A percentile compares a stretch with the other conserved stretches of the same genome.
Conservation (phyloP, 1,284 basidiomycete species). For the Malassezia sp. region DNA sequence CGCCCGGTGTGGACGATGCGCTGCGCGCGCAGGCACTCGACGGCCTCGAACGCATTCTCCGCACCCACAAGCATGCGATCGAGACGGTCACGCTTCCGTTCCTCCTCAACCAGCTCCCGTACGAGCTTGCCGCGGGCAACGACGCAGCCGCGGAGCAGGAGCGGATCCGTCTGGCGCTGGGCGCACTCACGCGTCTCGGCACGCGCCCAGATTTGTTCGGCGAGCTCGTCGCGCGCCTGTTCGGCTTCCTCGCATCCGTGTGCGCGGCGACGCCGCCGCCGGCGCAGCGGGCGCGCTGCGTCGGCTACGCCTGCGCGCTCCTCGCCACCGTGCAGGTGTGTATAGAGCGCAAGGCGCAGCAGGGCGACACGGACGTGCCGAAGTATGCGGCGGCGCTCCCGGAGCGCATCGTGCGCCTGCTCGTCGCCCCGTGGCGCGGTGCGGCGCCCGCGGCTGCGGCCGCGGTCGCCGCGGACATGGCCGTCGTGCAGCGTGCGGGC, state of each 20-base stretch:
- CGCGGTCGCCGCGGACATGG: slow-evolving; percentile 20
- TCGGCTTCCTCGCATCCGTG: slow-evolving; percentile 66
- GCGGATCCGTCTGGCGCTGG: slow-evolving; percentile 61
- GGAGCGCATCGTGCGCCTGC: slow-evolving; percentile 20
- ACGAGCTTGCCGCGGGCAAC: slow-evolving; percentile 42
- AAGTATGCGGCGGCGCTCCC: slow-evolving; percentile 28
- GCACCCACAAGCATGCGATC: slow-evolving; percentile 20
- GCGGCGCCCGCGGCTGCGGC: not conserved
- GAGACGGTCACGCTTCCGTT: slow-evolving; percentile 58
- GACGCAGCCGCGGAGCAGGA: slow-evolving; percentile 54
- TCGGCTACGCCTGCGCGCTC: slow-evolving; percentile 38
- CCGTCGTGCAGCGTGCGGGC: slow-evolving; percentile 26
- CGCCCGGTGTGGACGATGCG: slow-evolving; percentile 24
- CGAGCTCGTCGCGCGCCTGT: slow-evolving; percentile 65
- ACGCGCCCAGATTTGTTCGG: slow-evolving; percentile 68
- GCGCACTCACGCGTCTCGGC: slow-evolving; percentile 65
- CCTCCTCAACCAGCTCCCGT: slow-evolving; percentile 58
- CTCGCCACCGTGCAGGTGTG: slow-evolving; percentile 33
- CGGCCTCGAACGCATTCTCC: slow-evolving; percentile 19
- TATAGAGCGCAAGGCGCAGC: slow-evolving; percentile 27
- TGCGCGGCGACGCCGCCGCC: slow-evolving; percentile 51
- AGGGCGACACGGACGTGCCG: slow-evolving; percentile 23
- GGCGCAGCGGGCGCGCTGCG: slow-evolving; percentile 25
- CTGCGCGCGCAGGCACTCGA: slow-evolving; percentile 18
- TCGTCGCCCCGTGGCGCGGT: not conserved